A percentile compares a stretch with the other conserved stretches of the same genome.
Conservation (phyloP, 2,329 filamentous ascomycete species). For the Colletotrichum shisoi region DNA sequence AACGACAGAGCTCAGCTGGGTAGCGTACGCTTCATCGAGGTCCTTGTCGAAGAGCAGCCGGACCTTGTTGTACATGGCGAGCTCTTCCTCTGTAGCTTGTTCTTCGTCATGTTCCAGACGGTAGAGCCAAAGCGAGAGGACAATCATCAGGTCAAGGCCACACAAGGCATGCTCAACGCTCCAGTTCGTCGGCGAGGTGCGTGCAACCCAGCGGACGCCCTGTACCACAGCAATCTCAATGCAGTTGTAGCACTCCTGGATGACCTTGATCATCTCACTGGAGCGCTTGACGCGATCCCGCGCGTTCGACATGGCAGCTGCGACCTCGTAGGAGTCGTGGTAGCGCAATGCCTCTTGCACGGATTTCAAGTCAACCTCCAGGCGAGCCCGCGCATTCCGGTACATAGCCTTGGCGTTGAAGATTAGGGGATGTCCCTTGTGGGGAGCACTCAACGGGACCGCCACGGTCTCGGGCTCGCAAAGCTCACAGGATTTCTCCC, state of each 20-base stretch:
- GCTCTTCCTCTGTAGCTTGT: slow-evolving; percentile 81
- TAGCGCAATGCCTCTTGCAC: slow-evolving; percentile 97
- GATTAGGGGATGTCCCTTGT: slow-evolving; percentile 93
- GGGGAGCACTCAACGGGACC: slow-evolving; percentile 89
- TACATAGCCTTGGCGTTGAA: slow-evolving; percentile 99
- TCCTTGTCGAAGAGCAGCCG: slow-evolving; percentile 91
- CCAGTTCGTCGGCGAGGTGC: slow-evolving; percentile 97
- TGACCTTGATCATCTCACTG: slow-evolving; percentile 97
- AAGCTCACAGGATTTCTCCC: slow-evolving; percentile 93
- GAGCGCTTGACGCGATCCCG: slow-evolving; percentile 94
- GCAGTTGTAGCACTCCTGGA: slow-evolving; percentile 96
- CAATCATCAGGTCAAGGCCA: slow-evolving; percentile 96
- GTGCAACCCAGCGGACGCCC: slow-evolving; percentile 97
- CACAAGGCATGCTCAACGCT: slow-evolving; percentile 97
- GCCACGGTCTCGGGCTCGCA: slow-evolving; percentile 91
- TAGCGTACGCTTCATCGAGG: slow-evolving; percentile 79
- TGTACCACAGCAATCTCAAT: slow-evolving; percentile 94
- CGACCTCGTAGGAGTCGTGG: slow-evolving; percentile 96
- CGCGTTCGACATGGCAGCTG: slow-evolving; percentile 93
- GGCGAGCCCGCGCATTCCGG: slow-evolving; percentile 87
- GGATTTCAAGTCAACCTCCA: slow-evolving; percentile 94
- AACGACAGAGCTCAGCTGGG: slow-evolving; percentile 92
- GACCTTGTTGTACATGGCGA: slow-evolving; percentile 91
- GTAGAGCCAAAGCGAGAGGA: slow-evolving; percentile 97
- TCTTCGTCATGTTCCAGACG: slow-evolving; percentile 99